Conservation (phyloP, 1,139 yeast species). For the Dujonia santamariae region DNA sequence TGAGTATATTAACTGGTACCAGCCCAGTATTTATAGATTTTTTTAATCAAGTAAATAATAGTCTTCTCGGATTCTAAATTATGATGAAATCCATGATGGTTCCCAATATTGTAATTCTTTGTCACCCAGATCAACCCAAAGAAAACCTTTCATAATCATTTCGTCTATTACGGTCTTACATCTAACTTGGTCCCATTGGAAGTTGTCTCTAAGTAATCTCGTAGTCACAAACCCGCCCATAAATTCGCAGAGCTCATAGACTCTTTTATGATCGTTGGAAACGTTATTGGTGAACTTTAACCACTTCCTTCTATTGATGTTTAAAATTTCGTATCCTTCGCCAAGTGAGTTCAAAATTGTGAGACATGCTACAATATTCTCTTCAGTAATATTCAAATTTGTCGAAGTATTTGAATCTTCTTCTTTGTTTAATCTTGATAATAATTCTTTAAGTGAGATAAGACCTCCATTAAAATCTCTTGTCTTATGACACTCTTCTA, state of each 20-base stretch:
- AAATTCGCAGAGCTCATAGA: slow-evolving; percentile 70
- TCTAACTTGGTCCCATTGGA: slow-evolving; percentile 66
- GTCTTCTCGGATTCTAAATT: too few species aligned
- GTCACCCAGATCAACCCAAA: slow-evolving; percentile 77
- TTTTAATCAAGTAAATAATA: too few species aligned
- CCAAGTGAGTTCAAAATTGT: slow-evolving; percentile 26
- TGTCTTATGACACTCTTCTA: slow-evolving; percentile 72
- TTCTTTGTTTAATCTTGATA: slow-evolving; percentile 20
- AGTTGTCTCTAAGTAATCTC: slow-evolving; percentile 63
- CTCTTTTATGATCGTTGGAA: slow-evolving; percentile 60
- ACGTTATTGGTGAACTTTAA: slow-evolving; percentile 35
- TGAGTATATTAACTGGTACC: too few species aligned
- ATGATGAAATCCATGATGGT: slow-evolving; percentile 38
- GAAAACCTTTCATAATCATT: slow-evolving; percentile 74
- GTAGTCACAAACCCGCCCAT: slow-evolving; percentile 66
- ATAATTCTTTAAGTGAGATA: slow-evolving; percentile 60
- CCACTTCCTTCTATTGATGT: slow-evolving; percentile 37
- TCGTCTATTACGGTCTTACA: slow-evolving; percentile 67
- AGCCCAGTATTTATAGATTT: too few species aligned
- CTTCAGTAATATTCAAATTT: slow-evolving; percentile 12
- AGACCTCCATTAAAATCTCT: slow-evolving; percentile 78
- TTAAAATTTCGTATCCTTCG: slow-evolving; percentile 33
- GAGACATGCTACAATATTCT: slow-evolving; percentile 21
- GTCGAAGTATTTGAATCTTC: slow-evolving; percentile 12
- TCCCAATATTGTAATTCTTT: slow-evolving; percentile 65